These are phyloP conservation scores for Helotiales sp. DNA, from an alignment of 2,329 filamentous ascomycete genomes.

Conservation along the genomic window DNA sequence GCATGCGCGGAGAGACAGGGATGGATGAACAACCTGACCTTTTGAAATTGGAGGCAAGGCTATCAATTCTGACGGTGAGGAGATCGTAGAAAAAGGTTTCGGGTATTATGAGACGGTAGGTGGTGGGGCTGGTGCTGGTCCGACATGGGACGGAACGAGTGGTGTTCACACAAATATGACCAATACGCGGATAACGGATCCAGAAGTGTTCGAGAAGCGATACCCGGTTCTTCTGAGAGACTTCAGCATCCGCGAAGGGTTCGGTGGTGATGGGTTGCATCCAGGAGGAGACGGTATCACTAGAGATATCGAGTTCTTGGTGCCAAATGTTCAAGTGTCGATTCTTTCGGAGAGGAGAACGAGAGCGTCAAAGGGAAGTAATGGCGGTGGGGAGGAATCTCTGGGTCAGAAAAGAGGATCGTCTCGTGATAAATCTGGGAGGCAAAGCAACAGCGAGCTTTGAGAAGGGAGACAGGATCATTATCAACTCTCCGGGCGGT, in stretches of 20 bases:
- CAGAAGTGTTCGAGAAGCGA: slow-evolving; percentile 35
- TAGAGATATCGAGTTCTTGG: slow-evolving; percentile 56
- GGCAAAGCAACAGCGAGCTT: slow-evolving; percentile 5
- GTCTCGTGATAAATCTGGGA: neutral
- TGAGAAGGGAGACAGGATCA: slow-evolving; percentile 5
- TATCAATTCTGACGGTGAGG: slow-evolving; percentile 55
- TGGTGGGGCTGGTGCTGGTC: slow-evolving; percentile 35
- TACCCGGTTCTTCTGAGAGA: slow-evolving; percentile 36
- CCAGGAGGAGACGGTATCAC: slow-evolving; percentile 34
- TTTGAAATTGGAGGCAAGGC: slow-evolving; percentile 72
- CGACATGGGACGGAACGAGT: slow-evolving; percentile 30
- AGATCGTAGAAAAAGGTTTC: slow-evolving; percentile 66
- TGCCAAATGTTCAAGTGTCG: slow-evolving; percentile 44
- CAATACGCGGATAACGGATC: slow-evolving; percentile 36
- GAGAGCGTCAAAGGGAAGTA: slow-evolving; percentile 78
- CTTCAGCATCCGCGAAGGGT: slow-evolving; percentile 27
- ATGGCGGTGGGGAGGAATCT: slow-evolving; percentile 52
- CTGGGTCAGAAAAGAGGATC: neutral
- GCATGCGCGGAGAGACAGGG: slow-evolving; percentile 79
- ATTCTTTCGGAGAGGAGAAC: slow-evolving; percentile 67
- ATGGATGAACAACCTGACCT: slow-evolving; percentile 81
- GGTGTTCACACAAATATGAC: slow-evolving; percentile 36
- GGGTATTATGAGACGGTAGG: slow-evolving; percentile 58
- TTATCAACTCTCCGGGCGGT: slow-evolving; percentile 11
- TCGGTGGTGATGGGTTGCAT: slow-evolving; percentile 31